These are phyloP conservation scores for Sordariomycetes sp. DNA, from an alignment of 2,329 filamentous ascomycete genomes.

Conservation along the genomic window DNA sequence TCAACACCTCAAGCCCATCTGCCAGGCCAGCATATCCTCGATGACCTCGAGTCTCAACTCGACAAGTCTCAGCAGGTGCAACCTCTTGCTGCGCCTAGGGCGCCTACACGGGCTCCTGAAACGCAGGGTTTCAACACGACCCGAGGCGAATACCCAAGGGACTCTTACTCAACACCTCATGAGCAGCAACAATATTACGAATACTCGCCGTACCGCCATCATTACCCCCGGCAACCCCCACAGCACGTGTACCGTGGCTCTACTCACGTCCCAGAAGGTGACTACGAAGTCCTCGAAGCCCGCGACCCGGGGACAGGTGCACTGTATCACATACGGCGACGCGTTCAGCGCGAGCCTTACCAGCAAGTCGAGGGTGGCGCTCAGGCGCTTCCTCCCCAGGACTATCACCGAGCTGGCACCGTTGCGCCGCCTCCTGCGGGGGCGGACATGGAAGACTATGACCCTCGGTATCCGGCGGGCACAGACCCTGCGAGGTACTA, in stretches of 20 bases:
- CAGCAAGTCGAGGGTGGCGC: slow-evolving; percentile 10
- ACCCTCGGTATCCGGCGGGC: not conserved
- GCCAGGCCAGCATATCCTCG: not conserved
- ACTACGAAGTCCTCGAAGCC: slow-evolving; percentile 36
- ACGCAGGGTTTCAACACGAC: no score
- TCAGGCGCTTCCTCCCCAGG: no score
- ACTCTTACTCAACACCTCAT: no score
- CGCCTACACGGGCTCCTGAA: no score
- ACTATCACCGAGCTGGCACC: not conserved
- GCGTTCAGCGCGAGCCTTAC: slow-evolving; percentile 22
- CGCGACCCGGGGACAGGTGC: slow-evolving; percentile 30
- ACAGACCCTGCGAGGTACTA: no score
- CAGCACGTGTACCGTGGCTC: not conserved
- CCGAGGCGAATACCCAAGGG: no score
- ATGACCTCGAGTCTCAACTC: not conserved
- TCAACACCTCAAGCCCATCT: not conserved
- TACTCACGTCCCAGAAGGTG: slow-evolving; percentile 11
- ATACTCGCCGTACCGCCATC: no score
- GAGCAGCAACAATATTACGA: no score
- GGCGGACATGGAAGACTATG: not conserved
- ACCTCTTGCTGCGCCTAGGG: no score
- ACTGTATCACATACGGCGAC: slow-evolving; percentile 36
- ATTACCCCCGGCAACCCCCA: no score
- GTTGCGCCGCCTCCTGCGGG: not conserved
- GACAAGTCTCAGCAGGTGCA: not conserved